Conservation (phyloP, 2,329 filamentous ascomycete genomes). For the Leptographium wingfieldii region DNA sequence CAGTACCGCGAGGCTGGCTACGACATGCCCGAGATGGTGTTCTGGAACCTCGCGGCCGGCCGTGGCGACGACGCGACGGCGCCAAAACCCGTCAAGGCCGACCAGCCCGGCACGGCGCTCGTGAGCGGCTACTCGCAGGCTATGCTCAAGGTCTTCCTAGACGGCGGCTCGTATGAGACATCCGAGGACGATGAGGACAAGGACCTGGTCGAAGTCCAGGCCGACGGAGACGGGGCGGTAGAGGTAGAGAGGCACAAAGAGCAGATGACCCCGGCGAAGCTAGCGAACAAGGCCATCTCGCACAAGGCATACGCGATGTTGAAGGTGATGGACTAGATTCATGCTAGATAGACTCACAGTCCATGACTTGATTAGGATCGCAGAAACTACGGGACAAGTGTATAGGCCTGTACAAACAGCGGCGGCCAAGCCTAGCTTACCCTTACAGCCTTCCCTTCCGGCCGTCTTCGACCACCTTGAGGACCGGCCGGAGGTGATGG, state of each 20-base stretch:
- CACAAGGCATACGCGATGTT: constrained; percentile 45
- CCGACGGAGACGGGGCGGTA: constrained; percentile 13
- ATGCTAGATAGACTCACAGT: too few relatives aligned
- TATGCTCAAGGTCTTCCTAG: constrained; percentile 44
- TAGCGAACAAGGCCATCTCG: constrained; percentile 36
- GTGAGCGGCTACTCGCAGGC: constrained; percentile 46
- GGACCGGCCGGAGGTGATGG: not conserved
- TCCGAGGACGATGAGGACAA: constrained; percentile 20
- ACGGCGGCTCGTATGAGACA: constrained; percentile 32
- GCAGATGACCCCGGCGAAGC: constrained; percentile 29
- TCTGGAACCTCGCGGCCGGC: constrained; percentile 43
- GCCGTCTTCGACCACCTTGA: constrained; percentile 1
- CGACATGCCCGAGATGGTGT: constrained; percentile 45
- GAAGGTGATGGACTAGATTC: constrained; percentile 34
- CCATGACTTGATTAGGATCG: too few relatives aligned
- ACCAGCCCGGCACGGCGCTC: constrained; percentile 31
- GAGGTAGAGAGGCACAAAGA: constrained; percentile 13
- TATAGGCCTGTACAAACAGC: too few relatives aligned
- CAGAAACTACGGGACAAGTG: too few relatives aligned
- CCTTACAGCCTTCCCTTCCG: not conserved
- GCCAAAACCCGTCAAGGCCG: constrained; percentile 35
- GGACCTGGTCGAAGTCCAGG: constrained; percentile 13
- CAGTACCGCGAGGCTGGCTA: constrained; percentile 37
- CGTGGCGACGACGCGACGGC: constrained; percentile 18
- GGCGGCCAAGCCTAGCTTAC: not conserved